phyloP scores from a whole-genome alignment of 306 rosid genomes.

The Rosa multiflora region DNA sequence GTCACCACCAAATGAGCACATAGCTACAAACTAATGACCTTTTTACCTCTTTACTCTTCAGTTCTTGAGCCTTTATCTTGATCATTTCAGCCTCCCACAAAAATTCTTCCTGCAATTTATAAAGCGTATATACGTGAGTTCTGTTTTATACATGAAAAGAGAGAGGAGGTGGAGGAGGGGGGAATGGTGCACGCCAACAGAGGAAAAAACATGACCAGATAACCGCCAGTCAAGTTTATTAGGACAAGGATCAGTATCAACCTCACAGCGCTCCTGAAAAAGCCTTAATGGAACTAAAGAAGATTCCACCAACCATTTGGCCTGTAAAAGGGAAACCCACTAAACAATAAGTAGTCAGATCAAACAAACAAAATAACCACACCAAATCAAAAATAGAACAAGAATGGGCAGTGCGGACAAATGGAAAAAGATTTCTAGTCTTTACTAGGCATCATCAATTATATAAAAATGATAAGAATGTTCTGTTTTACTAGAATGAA shows the following conservation, averaged over 20 bases:
- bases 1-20: conserved; percentile 6
- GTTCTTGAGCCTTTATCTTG: conserved; percentile 92
- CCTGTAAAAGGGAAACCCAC: conserved; percentile 42
- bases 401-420: neutral
- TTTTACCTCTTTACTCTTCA: conserved; percentile 95
- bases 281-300: conserved; percentile 79
- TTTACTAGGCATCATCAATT: neutral
- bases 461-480: neutral
- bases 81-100: conserved; percentile 95
- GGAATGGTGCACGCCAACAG: conserved; percentile 14
- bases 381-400: neutral
- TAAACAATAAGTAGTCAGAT: neutral
- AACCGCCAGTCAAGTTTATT: neutral
- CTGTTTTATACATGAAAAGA: conserved; percentile 1
- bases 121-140: conserved; percentile 9
- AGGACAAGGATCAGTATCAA: conserved; percentile 24
- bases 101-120: conserved; percentile 77
- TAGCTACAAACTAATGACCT: conserved; percentile 11
- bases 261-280: conserved; percentile 99
- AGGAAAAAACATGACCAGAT: conserved; percentile 20
- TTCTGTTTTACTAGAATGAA: neutral
- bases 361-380: neutral
- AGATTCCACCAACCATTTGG: conserved; percentile 94
- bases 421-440: neutral
- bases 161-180: neutral